Percentiles rank a stretch among this genome's conserved stretches.
phyloP scores from a whole-genome alignment of 139 green algal species.

The Chlamydomonas urium region DNA sequence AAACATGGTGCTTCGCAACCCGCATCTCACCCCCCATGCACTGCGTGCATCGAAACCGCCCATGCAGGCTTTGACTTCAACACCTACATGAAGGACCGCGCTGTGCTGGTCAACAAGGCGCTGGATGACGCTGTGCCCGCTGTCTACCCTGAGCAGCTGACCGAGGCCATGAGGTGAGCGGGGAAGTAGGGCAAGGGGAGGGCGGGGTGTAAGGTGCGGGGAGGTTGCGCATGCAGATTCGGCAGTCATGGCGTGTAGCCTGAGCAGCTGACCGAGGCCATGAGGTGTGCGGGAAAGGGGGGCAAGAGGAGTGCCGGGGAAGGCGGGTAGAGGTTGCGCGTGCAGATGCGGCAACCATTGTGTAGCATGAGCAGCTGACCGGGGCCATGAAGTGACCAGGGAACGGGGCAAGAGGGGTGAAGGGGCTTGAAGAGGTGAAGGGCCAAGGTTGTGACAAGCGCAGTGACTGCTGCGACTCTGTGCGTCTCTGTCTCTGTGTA shows the following conservation, averaged over 20 bases:
- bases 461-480: too few species aligned
- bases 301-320: too few species aligned
- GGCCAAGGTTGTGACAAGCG: too few species aligned
- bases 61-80: constrained; percentile 91
- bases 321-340: not conserved
- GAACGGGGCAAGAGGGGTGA: too few species aligned
- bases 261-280: constrained; percentile 84
- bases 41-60: too few species aligned
- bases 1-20: too few species aligned
- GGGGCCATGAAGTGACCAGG: constrained; percentile 93
- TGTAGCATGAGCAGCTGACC: constrained; percentile 85
- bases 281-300: constrained; percentile 58
- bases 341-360: not conserved
- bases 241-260: constrained; percentile 62
- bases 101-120: constrained; percentile 69
- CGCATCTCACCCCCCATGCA: too few species aligned
- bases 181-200: not conserved
- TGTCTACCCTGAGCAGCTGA: constrained; percentile 85
- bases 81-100: constrained; percentile 73
- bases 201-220: not conserved
- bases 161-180: constrained; percentile 87
- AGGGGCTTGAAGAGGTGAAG: too few species aligned
- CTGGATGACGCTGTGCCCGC: constrained; percentile 75
- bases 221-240: not conserved
- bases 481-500: not conserved